Percentiles rank a stretch among this genome's conserved stretches.
phyloP scores from a whole-genome alignment of 2,329 filamentous ascomycete species.

The Gaeumannomyces sp. region DNA sequence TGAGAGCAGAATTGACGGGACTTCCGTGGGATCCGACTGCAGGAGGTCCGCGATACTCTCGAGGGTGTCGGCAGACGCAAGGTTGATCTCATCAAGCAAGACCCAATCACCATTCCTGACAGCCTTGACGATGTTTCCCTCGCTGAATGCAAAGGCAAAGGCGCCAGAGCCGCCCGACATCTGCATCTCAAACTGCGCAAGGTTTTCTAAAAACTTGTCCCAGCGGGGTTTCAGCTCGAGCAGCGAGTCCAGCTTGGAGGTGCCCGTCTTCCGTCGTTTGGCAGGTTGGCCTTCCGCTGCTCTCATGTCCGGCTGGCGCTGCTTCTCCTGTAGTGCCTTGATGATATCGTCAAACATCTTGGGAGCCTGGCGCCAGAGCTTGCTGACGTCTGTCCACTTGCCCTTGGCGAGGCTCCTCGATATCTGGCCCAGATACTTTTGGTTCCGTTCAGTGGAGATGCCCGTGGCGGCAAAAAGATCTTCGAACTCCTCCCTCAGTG shows the following conservation, averaged over 20 bases:
- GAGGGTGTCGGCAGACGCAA: constrained; percentile 89
- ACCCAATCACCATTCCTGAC: constrained; percentile 96
- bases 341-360: constrained; percentile 76
- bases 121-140: constrained; percentile 95
- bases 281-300: constrained; percentile 44
- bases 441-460: constrained; percentile 82
- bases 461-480: constrained; percentile 77
- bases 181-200: constrained; percentile 76
- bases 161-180: constrained; percentile 63
- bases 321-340: constrained; percentile 42
- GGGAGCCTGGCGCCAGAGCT: constrained; percentile 82
- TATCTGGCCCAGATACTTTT: constrained; percentile 76
- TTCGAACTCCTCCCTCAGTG: constrained; percentile 89
- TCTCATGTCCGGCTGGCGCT: constrained; percentile 22
- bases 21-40: constrained; percentile 60
- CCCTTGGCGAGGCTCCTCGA: constrained; percentile 72
- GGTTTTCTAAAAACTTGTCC: constrained; percentile 68
- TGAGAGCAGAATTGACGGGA: constrained; percentile 79
- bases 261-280: constrained; percentile 62
- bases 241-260: constrained; percentile 57
- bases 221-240: constrained; percentile 60
- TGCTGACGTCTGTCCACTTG: constrained; percentile 82
- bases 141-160: constrained; percentile 92
- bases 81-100: constrained; percentile 91
- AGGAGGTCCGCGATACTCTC: constrained; percentile 90